Conservation (phyloP, 352 stramenopile genomes). For the Plasmopara halstedii region DNA sequence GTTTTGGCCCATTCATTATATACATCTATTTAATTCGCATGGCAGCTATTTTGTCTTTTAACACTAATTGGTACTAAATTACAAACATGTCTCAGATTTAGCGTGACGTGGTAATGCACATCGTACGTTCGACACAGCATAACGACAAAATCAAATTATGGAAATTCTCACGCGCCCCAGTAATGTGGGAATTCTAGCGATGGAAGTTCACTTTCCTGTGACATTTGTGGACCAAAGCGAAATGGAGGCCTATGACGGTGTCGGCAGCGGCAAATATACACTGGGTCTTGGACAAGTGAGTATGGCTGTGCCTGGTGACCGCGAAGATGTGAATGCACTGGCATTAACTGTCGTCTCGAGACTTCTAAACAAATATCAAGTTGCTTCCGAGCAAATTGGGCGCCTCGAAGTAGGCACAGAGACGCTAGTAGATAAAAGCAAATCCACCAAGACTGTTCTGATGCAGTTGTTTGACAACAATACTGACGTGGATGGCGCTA, state of each 20-base stretch:
- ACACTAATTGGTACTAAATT: too few species aligned
- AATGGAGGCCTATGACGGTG: constrained; percentile 90
- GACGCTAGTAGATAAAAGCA: constrained; percentile 89
- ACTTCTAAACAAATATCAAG: constrained; percentile 46
- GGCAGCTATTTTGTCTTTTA: too few species aligned
- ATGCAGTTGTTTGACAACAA: constrained; percentile 69
- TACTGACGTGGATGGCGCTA: constrained; percentile 79
- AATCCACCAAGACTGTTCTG: constrained; percentile 78
- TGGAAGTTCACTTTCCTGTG: constrained; percentile 95
- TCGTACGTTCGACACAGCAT: too few species aligned
- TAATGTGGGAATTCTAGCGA: constrained; percentile 94
- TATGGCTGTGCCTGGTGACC: constrained; percentile 64
- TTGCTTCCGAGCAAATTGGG: constrained; percentile 73
- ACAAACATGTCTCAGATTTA: too few species aligned
- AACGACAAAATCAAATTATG: constrained; percentile 10
- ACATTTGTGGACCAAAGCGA: constrained; percentile 92
- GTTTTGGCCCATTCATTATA: too few species aligned
- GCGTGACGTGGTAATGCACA: too few species aligned
- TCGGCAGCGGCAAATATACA: constrained; percentile 63
- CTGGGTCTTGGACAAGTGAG: constrained; percentile 49
- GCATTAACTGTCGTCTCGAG: constrained; percentile 48
- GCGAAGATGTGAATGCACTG: constrained; percentile 68
- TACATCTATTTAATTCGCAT: too few species aligned
- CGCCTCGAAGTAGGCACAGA: constrained; percentile 97
- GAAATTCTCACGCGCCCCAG: constrained; percentile 23